Evolutionary conservation across 139 green algal species (phyloP).

Genomic region (Picochlorum sp.): DNA sequence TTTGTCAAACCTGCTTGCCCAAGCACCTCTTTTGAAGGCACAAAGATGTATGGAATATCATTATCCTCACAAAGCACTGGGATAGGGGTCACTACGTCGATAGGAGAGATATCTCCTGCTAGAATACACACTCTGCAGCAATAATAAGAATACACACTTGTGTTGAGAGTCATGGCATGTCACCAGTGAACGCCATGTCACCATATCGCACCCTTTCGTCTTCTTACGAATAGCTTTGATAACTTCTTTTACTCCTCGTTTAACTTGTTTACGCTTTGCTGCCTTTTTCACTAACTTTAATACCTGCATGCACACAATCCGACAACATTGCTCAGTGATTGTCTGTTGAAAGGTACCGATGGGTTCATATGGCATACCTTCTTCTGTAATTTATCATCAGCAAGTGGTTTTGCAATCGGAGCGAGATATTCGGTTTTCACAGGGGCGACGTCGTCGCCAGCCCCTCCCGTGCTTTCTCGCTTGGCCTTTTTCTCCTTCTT

Average conservation of each 20-base stretch:
- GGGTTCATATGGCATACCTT: conserved; percentile 37
- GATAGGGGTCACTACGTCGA: conserved; percentile 96
- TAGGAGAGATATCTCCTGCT: conserved; percentile 93
- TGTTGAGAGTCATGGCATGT: neutral
- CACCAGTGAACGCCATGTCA: neutral
- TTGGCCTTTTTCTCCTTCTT: conserved; percentile 32
- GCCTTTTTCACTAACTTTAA: conserved; percentile 89
- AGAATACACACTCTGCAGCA: conserved; percentile 81
- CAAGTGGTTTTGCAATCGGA: conserved; percentile 85
- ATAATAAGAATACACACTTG: neutral
- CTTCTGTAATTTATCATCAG: conserved; percentile 88
- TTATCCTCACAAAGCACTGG: conserved; percentile 93
- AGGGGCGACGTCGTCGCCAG: conserved; percentile 1
- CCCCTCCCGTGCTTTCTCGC: conserved; percentile 4
- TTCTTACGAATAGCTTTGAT: conserved; percentile 95
- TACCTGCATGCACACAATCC: conserved; percentile 26
- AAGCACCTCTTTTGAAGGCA: conserved; percentile 91
- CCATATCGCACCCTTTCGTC: conserved; percentile 61
- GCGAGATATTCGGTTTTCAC: conserved; percentile 19
- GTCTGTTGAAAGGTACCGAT: neutral
- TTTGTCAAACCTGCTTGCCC: conserved; percentile 92
- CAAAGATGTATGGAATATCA: conserved; percentile 92
- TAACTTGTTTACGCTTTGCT: conserved; percentile 90
- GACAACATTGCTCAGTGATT: conserved; percentile 21
- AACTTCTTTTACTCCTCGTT: conserved; percentile 96